phyloP scores from a whole-genome alignment of 2,329 filamentous ascomycete species.

The Parafenestella ontariensis region DNA sequence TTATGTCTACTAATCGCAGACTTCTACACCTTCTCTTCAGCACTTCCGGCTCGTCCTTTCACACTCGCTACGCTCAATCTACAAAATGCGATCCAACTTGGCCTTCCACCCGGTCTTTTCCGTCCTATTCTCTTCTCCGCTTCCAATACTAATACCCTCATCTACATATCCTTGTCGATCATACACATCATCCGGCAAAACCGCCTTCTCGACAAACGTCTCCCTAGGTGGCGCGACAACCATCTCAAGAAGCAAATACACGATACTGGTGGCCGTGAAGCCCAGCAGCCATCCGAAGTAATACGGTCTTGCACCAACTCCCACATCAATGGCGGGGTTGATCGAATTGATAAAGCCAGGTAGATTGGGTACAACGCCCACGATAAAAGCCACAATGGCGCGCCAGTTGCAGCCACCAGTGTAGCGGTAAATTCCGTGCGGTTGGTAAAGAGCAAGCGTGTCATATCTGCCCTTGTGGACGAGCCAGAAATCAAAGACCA shows the following conservation, averaged over 20 bases:
- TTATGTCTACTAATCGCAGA: neutral
- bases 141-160: conserved; percentile 38
- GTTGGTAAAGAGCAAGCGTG: conserved; percentile 61
- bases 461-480: conserved; percentile 59
- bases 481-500: conserved; percentile 67
- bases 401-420: conserved; percentile 64
- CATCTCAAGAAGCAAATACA: conserved; percentile 62
- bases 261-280: conserved; percentile 62
- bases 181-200: conserved; percentile 50
- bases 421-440: conserved; percentile 60
- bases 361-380: conserved; percentile 63
- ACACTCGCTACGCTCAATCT: neutral
- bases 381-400: conserved; percentile 64
- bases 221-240: conserved; percentile 57
- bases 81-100: conserved; percentile 44
- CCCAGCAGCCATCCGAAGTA: conserved; percentile 72
- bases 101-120: conserved; percentile 46
- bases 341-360: conserved; percentile 61
- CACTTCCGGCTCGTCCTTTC: neutral
- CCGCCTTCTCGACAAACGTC: conserved; percentile 54
- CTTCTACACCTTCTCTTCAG: neutral
- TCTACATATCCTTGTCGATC: conserved; percentile 37
- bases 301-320: conserved; percentile 63
- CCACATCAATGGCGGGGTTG: conserved; percentile 50
- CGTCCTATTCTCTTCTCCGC: conserved; percentile 23